Conservation (phyloP, 257 asterid genomes). For the Forsythia suspensa region DNA sequence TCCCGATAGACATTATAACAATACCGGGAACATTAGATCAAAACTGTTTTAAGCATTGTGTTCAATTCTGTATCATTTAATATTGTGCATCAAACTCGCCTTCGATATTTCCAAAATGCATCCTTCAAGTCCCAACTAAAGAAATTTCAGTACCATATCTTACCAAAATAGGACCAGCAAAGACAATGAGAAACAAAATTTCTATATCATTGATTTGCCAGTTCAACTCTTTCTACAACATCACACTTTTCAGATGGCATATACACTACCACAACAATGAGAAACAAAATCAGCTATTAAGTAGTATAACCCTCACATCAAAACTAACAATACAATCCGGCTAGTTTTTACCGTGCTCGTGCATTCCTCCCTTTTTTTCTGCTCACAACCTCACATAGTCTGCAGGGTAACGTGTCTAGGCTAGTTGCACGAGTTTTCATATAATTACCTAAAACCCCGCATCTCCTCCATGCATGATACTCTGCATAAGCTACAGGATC, state of each 20-base stretch:
- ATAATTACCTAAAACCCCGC: conserved; percentile 83
- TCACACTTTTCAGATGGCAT: background rate
- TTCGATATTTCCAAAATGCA: no score
- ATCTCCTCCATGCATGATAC: conserved; percentile 98
- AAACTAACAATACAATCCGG: background rate
- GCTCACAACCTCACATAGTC: conserved; percentile 89
- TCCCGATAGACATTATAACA: no score
- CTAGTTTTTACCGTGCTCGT: conserved; percentile 27
- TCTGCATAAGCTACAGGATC: conserved; percentile 91
- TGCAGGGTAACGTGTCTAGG: conserved; percentile 81
- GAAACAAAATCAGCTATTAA: background rate
- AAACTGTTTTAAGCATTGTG: no score
- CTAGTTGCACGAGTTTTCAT: conserved; percentile 72
- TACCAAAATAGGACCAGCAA: no score
- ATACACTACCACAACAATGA: background rate
- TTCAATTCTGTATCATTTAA: no score
- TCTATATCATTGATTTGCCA: conserved; percentile 25
- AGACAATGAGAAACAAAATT: background rate
- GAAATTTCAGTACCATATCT: no score
- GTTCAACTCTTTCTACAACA: conserved; percentile 16
- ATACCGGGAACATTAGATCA: no score
- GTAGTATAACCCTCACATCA: background rate
- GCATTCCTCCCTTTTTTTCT: conserved; percentile 70
- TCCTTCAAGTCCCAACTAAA: background rate
- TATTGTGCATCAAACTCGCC: no score